phyloP scores from a whole-genome alignment of 2,329 filamentous ascomycete genomes.

The Fusarium papillatum region DNA sequence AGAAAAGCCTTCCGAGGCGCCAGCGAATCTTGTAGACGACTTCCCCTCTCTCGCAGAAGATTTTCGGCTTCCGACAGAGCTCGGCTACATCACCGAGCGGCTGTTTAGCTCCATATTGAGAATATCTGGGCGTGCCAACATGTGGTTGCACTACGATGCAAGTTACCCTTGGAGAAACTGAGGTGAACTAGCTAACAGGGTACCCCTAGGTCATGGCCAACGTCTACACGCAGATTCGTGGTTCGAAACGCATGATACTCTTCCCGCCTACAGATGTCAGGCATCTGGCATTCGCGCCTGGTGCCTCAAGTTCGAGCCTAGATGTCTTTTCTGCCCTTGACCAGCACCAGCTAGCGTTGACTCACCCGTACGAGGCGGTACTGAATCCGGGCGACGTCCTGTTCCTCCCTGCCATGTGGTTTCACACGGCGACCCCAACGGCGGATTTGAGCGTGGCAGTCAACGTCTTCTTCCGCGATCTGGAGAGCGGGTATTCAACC shows the following conservation, averaged over 20 bases:
- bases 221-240: constrained; percentile 83
- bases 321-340: constrained; percentile 73
- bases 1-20: constrained; percentile 75
- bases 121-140: constrained; percentile 83
- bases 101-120: constrained; percentile 84
- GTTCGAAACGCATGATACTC: constrained; percentile 79
- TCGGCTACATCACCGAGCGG: constrained; percentile 71
- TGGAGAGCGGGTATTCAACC: constrained; percentile 76
- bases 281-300: constrained; percentile 78
- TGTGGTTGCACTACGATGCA: constrained; percentile 94
- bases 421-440: constrained; percentile 78
- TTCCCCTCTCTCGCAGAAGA: constrained; percentile 79
- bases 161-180: constrained; percentile 42
- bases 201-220: constrained; percentile 82
- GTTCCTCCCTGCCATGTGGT: constrained; percentile 87
- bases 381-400: constrained; percentile 82
- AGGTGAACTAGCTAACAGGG: neutral
- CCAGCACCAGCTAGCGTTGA: constrained; percentile 55
- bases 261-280: constrained; percentile 84
- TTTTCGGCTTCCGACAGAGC: constrained; percentile 75
- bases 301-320: constrained; percentile 84
- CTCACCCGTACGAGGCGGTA: constrained; percentile 76
- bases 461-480: constrained; percentile 89
- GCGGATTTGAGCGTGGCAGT: constrained; percentile 78
- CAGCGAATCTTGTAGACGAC: constrained; percentile 79